Base-by-base conservation (phyloP, 2,329 filamentous ascomycete genomes). In the Epichloe uncinata region DNA sequence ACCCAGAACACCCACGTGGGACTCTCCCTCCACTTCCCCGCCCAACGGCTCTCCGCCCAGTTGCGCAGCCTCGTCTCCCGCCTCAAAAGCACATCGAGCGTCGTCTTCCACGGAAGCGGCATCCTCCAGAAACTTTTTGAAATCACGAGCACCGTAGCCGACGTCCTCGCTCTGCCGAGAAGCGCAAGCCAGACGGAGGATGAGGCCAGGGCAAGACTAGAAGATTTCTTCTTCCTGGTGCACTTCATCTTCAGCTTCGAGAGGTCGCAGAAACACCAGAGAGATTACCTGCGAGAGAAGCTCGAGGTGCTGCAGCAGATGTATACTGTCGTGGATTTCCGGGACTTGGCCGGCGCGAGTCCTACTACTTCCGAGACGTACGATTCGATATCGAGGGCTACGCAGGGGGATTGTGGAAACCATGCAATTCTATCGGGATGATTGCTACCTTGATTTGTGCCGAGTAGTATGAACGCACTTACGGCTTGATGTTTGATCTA, bases 71-170 rank as follows among this genome's bases (percentile, higher is more conserved):
- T 71, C 13, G 65, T 70, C 15, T 57, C 57, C 42, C 61, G 61
- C 2, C 55, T 70, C 1, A 58, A 61, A 5, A 68, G 60, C 50
- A 60, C 65, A 16, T 61, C 64, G 37, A 72, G 71, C 48, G 72
- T 80, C 51, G 71, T 71, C 30, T 72, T 76, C 4, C 75, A 81
- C 55, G 77, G 77, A 7, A 74, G 69, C 37, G 73, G 73, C 20
- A 76, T 81, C 49, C 64, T 79, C 48, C 72, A 77, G 53, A 81
- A 81, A 58, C 65, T 81, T 4, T 78, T 81, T 50, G 77, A 81
- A 56, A 77, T 81, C 53, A 74, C 75, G 0, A 77, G 75, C 57
- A 79, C 75, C 2, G 75, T 80, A 43, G 75, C 76, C 8, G 77
- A 80, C 54, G 77, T 81, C 2, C 67, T 79, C 20, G 73, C 75